Percentiles rank a stretch among this genome's conserved stretches.
These are phyloP conservation scores for Aspergillus pseudonomiae DNA, from an alignment of 2,329 filamentous ascomycete genomes.

Conservation along the genomic window DNA sequence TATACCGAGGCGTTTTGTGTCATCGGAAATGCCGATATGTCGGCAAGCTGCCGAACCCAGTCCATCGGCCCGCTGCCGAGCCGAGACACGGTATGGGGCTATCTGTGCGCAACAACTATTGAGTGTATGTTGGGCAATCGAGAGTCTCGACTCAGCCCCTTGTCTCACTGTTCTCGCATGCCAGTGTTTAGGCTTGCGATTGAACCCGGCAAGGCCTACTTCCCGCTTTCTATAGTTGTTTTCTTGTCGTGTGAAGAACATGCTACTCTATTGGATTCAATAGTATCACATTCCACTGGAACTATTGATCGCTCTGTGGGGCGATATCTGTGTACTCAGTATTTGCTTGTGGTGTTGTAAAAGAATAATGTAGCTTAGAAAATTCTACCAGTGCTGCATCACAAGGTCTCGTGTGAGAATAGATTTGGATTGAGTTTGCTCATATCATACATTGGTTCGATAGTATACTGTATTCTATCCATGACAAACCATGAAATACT, in stretches of 20 bases:
- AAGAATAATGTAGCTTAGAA: too few species aligned
- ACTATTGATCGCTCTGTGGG: background rate
- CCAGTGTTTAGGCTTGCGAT: background rate
- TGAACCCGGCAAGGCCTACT: background rate
- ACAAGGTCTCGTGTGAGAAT: too few species aligned
- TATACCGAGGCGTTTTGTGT: too few species aligned
- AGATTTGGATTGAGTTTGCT: background rate
- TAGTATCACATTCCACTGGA: background rate
- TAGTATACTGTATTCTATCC: background rate
- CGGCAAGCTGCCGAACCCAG: too few species aligned
- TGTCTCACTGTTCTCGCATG: too few species aligned
- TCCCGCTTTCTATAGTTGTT: background rate
- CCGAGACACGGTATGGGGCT: too few species aligned
- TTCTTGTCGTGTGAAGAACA: background rate
- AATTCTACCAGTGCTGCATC: too few species aligned
- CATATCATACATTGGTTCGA: background rate
- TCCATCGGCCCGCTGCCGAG: too few species aligned
- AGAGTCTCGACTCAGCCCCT: too few species aligned
- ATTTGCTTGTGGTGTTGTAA: background rate
- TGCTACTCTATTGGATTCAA: background rate
- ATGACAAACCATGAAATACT: background rate
- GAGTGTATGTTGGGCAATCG: too few species aligned
- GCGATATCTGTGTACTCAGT: background rate
- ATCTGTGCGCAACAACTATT: too few species aligned
- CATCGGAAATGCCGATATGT: too few species aligned